phyloP scores from a whole-genome alignment of 2,329 filamentous ascomycete species.

The Parascedosporium putredinis region DNA sequence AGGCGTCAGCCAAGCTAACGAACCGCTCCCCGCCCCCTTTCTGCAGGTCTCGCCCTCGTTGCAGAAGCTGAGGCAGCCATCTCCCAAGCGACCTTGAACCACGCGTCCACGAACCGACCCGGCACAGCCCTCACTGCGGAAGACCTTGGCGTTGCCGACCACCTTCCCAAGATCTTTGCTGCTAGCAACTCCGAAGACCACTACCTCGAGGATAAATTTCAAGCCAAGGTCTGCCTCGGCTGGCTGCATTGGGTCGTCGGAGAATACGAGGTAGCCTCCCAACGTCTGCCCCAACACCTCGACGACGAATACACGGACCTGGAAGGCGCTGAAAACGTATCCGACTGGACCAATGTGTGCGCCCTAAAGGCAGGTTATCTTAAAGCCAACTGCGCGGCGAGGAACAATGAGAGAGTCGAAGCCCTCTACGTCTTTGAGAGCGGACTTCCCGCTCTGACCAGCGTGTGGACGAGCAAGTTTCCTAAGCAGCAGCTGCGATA shows the following conservation, averaged over 20 bases:
- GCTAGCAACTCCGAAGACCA: conserved; percentile 48
- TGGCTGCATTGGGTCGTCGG: conserved; percentile 75
- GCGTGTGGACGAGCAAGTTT: conserved; percentile 37
- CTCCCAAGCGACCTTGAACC: conserved; percentile 40
- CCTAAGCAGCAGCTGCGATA: conserved; percentile 57
- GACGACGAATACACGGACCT: conserved; percentile 42
- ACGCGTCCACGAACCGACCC: conserved; percentile 25
- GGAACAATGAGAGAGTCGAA: conserved; percentile 38
- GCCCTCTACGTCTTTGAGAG: conserved; percentile 58
- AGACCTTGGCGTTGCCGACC: conserved; percentile 33
- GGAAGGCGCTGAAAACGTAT: conserved; percentile 40
- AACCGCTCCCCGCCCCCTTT: not conserved
- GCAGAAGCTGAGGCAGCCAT: conserved; percentile 61
- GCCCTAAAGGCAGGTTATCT: conserved; percentile 70
- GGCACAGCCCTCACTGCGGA: conserved; percentile 30
- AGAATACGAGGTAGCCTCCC: conserved; percentile 53
- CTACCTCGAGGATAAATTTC: conserved; percentile 52
- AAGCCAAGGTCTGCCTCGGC: conserved; percentile 72
- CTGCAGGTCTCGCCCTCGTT: conserved; percentile 42
- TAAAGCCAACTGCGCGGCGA: conserved; percentile 53
- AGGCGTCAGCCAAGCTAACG: not conserved
- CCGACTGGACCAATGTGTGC: conserved; percentile 75
- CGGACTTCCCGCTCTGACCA: conserved; percentile 51
- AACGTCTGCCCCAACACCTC: conserved; percentile 53
- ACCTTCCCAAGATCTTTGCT: conserved; percentile 39